A percentile compares a stretch with the other conserved stretches of the same genome.
These are phyloP conservation scores for Aspergillus conjunctus DNA, from an alignment of 495 filamentous ascomycete genomes.

Conservation along the genomic window DNA sequence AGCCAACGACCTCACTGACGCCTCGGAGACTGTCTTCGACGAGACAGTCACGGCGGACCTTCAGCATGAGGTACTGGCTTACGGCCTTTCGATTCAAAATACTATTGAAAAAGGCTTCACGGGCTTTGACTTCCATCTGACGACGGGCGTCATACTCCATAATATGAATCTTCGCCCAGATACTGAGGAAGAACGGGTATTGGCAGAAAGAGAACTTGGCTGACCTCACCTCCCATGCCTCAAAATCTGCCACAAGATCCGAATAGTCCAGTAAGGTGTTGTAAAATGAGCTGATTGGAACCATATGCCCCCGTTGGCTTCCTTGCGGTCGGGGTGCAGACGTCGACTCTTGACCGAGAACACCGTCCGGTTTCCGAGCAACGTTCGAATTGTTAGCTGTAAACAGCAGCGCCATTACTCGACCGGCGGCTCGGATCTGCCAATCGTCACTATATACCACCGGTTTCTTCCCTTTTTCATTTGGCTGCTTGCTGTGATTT, in stretches of 20 bases:
- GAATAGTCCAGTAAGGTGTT: constrained; percentile 83
- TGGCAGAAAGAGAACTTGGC: constrained; percentile 89
- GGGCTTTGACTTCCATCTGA: constrained; percentile 88
- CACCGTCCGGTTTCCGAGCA: constrained; percentile 34
- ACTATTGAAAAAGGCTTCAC: constrained; percentile 90
- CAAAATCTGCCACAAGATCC: constrained; percentile 85
- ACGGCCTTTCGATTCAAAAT: constrained; percentile 73
- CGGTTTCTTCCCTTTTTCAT: constrained; percentile 49
- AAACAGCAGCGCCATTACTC: constrained; percentile 81
- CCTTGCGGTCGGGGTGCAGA: constrained; percentile 42
- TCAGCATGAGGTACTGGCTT: constrained; percentile 78
- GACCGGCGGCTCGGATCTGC: constrained; percentile 83
- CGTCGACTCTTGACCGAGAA: constrained; percentile 21
- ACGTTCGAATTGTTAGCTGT: constrained; percentile 70
- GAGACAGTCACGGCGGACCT: constrained; percentile 81
- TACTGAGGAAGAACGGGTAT: constrained; percentile 91
- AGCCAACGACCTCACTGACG: constrained; percentile 85
- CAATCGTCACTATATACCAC: constrained; percentile 82
- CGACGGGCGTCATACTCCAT: constrained; percentile 86
- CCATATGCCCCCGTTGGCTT: constrained; percentile 59
- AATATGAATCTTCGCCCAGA: constrained; percentile 92
- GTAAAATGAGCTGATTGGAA: constrained; percentile 86
- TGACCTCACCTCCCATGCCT: constrained; percentile 77
- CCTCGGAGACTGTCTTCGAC: constrained; percentile 87
- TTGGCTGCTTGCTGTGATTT: constrained; percentile 48